Percentiles rank a stretch among this genome's conserved stretches.
Conservation (phyloP, 2,329 filamentous ascomycete genomes). For the Verticillium zaregamsianum region DNA sequence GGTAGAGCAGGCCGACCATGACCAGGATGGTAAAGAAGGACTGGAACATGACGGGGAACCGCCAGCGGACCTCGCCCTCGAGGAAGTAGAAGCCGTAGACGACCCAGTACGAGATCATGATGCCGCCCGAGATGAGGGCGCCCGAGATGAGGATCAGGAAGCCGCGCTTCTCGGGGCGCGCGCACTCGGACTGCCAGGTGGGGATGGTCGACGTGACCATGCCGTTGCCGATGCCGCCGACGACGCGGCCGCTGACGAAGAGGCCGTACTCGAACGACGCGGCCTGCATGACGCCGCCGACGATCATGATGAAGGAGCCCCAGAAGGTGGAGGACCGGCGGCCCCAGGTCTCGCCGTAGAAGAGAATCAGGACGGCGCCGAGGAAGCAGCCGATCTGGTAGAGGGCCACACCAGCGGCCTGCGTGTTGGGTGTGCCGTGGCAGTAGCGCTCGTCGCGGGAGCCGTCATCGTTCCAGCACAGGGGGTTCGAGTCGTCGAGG, state of each 20-base stretch:
- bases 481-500: constrained; percentile 15
- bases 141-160: constrained; percentile 22
- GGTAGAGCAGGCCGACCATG: constrained; percentile 25
- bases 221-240: constrained; percentile 22
- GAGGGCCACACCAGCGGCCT: constrained; percentile 21
- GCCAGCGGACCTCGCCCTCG: constrained; percentile 24
- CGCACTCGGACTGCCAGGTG: constrained; percentile 24
- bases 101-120: constrained; percentile 27
- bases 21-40: constrained; percentile 25
- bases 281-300: constrained; percentile 22
- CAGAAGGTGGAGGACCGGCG: constrained; percentile 26
- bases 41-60: constrained; percentile 26
- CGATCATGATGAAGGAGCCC: constrained; percentile 24
- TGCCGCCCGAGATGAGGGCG: constrained; percentile 22
- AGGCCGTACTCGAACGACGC: constrained; percentile 19
- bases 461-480: constrained; percentile 19
- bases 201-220: constrained; percentile 24
- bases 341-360: constrained; percentile 23
- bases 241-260: constrained; percentile 18
- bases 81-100: constrained; percentile 26
- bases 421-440: constrained; percentile 20
- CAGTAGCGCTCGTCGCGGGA: constrained; percentile 16
- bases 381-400: constrained; percentile 24
- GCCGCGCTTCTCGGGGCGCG: constrained; percentile 20
- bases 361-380: constrained; percentile 22